Percentiles rank a stretch among this genome's conserved stretches.
Evolutionary conservation across 495 filamentous ascomycete species (phyloP).

Genomic region (Penicillium salamii): DNA sequence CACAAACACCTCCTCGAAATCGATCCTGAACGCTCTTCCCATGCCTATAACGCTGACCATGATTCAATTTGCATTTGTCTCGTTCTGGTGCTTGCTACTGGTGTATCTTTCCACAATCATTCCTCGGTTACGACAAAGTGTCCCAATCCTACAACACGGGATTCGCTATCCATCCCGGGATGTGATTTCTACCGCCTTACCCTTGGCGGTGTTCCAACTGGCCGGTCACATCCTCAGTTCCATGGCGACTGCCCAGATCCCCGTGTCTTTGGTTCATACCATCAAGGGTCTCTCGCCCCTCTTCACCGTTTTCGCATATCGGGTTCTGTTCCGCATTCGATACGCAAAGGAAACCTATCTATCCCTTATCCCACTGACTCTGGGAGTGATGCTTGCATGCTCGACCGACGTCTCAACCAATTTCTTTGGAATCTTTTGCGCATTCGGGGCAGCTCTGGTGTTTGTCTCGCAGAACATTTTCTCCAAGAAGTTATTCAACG

Average conservation of each 20-base stretch:
- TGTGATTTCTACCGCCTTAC: constrained; percentile 81
- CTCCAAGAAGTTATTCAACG: constrained; percentile 98
- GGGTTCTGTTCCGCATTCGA: constrained; percentile 79
- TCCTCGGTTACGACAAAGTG: constrained; percentile 59
- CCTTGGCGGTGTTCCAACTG: constrained; percentile 89
- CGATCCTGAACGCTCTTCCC: constrained; percentile 89
- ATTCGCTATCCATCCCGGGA: constrained; percentile 80
- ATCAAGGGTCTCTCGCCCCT: constrained; percentile 99
- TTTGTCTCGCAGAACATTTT: constrained; percentile 99
- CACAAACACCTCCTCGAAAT: constrained; percentile 96
- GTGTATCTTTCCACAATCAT: constrained; percentile 69
- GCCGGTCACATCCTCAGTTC: constrained; percentile 90
- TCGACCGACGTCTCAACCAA: constrained; percentile 85
- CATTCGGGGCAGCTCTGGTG: constrained; percentile 81
- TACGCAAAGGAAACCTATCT: constrained; percentile 88
- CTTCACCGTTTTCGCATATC: constrained; percentile 92
- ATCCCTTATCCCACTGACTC: constrained; percentile 85
- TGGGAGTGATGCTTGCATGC: constrained; percentile 93
- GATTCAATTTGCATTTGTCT: constrained; percentile 92
- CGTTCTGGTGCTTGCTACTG: constrained; percentile 78
- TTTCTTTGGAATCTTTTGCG: constrained; percentile 81
- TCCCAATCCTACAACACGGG: constrained; percentile 78
- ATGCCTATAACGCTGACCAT: constrained; percentile 92
- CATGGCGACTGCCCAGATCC: constrained; percentile 89
- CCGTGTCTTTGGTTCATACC: constrained; percentile 95